These are phyloP conservation scores for Leishmania gerbilli DNA, from an alignment of 208 protist genomes.

Conservation along the genomic window DNA sequence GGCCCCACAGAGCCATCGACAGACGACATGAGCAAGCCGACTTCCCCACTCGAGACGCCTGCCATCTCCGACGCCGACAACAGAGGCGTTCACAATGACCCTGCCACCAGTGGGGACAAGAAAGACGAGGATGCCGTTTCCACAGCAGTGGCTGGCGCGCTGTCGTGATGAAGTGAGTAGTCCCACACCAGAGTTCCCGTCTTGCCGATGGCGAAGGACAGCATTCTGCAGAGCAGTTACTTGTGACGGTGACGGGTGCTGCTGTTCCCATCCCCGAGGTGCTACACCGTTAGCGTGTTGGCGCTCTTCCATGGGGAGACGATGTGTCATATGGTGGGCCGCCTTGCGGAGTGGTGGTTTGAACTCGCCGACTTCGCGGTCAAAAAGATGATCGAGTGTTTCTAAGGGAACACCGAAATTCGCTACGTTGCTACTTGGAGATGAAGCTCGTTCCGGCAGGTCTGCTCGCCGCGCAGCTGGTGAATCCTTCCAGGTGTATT, in stretches of 20 bases:
- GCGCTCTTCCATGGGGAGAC: constrained; percentile 32
- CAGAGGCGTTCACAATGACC: constrained; percentile 13
- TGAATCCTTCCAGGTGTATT: constrained; percentile 22
- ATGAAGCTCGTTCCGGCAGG: constrained; percentile 24
- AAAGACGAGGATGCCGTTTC: constrained; percentile 21
- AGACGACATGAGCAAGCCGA: too few relatives aligned
- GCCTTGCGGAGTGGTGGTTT: constrained; percentile 40
- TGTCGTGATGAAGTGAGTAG: constrained; percentile 40
- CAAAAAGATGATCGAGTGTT: constrained; percentile 24
- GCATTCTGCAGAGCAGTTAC: constrained; percentile 35
- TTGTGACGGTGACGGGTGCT: constrained; percentile 41
- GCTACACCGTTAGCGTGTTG: constrained; percentile 44
- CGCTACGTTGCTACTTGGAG: constrained; percentile 41
- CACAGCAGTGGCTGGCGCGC: constrained; percentile 37
- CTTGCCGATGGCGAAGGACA: constrained; percentile 42
- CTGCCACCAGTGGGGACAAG: constrained; percentile 7
- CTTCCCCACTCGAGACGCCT: background rate
- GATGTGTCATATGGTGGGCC: constrained; percentile 31
- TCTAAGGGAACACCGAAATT: constrained; percentile 14
- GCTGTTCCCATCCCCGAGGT: constrained; percentile 36
- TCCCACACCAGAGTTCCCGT: constrained; percentile 37
- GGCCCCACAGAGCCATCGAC: too few relatives aligned
- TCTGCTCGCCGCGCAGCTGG: constrained; percentile 25
- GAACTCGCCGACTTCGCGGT: constrained; percentile 41
- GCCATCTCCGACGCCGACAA: background rate